Conservation (phyloP, 345 rosid genomes). For the Mallotus nudiflorus region DNA sequence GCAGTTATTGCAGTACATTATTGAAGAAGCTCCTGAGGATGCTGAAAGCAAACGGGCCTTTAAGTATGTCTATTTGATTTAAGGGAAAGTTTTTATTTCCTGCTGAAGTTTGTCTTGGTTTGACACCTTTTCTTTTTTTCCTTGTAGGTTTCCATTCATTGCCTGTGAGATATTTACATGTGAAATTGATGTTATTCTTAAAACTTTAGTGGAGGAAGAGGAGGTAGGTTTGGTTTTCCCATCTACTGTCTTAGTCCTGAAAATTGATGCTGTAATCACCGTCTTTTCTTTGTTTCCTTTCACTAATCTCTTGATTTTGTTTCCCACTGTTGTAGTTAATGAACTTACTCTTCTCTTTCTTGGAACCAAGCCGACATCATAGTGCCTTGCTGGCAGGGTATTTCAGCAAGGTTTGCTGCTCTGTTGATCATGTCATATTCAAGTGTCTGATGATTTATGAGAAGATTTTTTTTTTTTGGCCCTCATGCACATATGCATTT, state of each 20-base stretch:
- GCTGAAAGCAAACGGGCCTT: conserved; percentile 82
- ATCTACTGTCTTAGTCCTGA: not conserved
- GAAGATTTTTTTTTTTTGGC: not conserved
- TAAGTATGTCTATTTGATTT: conserved; percentile 53
- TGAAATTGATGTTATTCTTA: conserved; percentile 94
- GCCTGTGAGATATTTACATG: conserved; percentile 97
- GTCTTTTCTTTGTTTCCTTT: not conserved
- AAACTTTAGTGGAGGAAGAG: conserved; percentile 90
- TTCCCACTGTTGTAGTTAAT: conserved; percentile 62
- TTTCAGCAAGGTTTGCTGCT: conserved; percentile 80
- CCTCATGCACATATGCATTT: too few relatives aligned
- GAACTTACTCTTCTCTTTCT: conserved; percentile 89
- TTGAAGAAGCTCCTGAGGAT: conserved; percentile 81
- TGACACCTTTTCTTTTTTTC: conserved; percentile 14
- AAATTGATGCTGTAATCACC: conserved; percentile 1
- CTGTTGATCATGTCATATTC: not conserved
- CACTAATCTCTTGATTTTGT: conserved; percentile 14
- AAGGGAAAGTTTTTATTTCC: not conserved
- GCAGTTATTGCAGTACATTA: conserved; percentile 73
- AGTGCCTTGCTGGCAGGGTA: conserved; percentile 93
- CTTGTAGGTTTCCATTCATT: conserved; percentile 87
- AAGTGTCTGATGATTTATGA: not conserved
- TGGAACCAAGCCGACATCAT: conserved; percentile 83
- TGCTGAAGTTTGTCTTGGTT: not conserved
- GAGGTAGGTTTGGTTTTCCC: conserved; percentile 50